Evolutionary conservation across 2,329 filamentous ascomycete species (phyloP).

Genomic region (Pestalotiopsis sp.): DNA sequence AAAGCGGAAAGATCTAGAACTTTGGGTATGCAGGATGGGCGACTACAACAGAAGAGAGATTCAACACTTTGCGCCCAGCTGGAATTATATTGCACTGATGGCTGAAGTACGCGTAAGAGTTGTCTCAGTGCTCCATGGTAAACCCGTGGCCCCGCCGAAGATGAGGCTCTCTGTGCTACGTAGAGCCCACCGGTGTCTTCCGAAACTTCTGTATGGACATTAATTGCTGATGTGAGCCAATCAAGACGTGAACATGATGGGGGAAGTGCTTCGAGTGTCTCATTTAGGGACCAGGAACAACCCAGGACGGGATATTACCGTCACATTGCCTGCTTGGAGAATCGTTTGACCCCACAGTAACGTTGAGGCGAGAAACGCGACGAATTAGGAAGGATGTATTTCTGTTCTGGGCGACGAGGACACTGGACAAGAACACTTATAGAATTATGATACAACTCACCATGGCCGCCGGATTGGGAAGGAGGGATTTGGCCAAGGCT

Average conservation of each 20-base stretch:
- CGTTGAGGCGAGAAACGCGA: conserved; percentile 19
- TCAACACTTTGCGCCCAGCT: background rate
- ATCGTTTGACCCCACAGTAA: conserved; percentile 19
- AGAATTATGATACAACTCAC: background rate
- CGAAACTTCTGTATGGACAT: background rate
- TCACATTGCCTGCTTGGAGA: conserved; percentile 19
- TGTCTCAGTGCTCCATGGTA: background rate
- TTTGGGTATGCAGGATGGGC: background rate
- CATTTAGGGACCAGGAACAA: conserved; percentile 19
- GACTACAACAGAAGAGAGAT: conserved; percentile 9
- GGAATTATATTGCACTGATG: conserved; percentile 10
- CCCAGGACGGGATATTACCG: conserved; percentile 16
- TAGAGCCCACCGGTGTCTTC: background rate
- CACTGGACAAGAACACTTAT: background rate
- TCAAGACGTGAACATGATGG: background rate
- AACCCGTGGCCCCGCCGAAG: background rate
- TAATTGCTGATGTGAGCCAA: background rate
- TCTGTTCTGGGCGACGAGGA: background rate
- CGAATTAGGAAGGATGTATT: conserved; percentile 14
- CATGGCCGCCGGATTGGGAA: conserved; percentile 19
- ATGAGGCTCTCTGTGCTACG: background rate
- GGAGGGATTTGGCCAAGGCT: conserved; percentile 20
- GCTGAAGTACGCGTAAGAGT: background rate
- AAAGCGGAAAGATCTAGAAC: conserved; percentile 1
- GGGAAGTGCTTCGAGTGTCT: conserved; percentile 17